Evolutionary conservation across 2,329 filamentous ascomycete genomes (phyloP), one percentile per base, ranked within the genome.

Genomic region (Dryadomyces sulphureus): DNA sequence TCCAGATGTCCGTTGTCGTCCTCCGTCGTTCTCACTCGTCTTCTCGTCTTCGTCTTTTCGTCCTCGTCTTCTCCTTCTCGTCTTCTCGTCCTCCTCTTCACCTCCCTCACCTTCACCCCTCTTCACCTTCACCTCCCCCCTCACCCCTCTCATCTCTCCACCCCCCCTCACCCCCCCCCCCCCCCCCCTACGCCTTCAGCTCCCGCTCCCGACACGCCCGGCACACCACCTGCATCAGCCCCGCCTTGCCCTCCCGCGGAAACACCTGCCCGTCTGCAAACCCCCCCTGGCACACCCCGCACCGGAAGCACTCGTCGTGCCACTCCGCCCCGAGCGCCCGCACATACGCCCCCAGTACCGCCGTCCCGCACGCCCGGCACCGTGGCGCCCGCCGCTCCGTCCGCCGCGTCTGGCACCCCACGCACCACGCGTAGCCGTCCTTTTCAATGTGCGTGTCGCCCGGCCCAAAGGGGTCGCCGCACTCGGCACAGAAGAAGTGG

Each of bases 401-500:
- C 30, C 92, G 79, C 59, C 88, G 85, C 14, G 89, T 93, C 66
- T 96, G 90, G 60, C 92, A 98, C 20, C 75, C 75, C 41, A 96
- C 77, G 63, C 92, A 98, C 89, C 92, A 98, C 5, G 92, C 92
- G 62, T 94, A 96, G 9, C 90, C 90, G 54, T 96, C 90, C 64
- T 94, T 94, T 61, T 98, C 92, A 46, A 98, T 80, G 56, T 81
- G 78, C 40, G 77, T 81, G 65, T 72, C 75, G 49, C 75, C 75
- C 41, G 71, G 69, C 53, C 73, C 86, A 60, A 98, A 98, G 0
- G 92, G 90, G 65, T 98, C 90, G 54, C 92, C 92, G 60, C 92
- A 98, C 69, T 98, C 88, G 38, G 92, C 92, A 59, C 92, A 98
- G 73, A 98, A 98, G 67, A 98, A 98, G 65, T 98, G 92, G 0